A percentile compares a stretch with the other conserved stretches of the same genome.
Conservation (phyloP, 305 asterid genomes). For the Stenogyne calaminthoides region DNA sequence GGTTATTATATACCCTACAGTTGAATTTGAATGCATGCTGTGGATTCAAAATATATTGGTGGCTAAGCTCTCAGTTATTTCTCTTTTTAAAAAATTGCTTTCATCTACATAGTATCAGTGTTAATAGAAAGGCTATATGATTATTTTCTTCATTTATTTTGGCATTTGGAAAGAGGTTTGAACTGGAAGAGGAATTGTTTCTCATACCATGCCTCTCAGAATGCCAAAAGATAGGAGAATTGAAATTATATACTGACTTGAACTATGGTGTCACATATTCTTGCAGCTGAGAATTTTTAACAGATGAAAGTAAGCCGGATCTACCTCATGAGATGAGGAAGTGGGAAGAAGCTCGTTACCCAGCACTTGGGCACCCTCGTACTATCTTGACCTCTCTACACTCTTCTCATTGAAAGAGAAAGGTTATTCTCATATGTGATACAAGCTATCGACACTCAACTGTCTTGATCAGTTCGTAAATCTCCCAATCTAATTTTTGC, state of each 20-base stretch:
- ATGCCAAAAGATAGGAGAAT: constrained; percentile 80
- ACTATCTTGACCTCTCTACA: constrained; percentile 66
- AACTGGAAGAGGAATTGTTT: constrained; percentile 24
- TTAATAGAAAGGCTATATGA: not conserved
- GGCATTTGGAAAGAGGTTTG: constrained; percentile 29
- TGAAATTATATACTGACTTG: constrained; percentile 48
- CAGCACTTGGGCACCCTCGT: constrained; percentile 83
- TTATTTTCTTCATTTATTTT: constrained; percentile 6
- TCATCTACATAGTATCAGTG: not conserved
- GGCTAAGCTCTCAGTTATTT: not conserved
- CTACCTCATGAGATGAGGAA: constrained; percentile 43
- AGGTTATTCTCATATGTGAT: constrained; percentile 79
- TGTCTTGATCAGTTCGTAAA: constrained; percentile 72
- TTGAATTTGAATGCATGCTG: not conserved
- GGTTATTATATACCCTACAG: not conserved
- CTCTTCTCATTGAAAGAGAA: constrained; percentile 63
- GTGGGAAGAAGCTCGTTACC: constrained; percentile 82
- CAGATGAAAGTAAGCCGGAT: constrained; percentile 29
- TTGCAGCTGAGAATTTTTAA: constrained; percentile 45
- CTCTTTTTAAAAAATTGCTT: not conserved
- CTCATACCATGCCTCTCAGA: constrained; percentile 30
- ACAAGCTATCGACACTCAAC: constrained; percentile 84
- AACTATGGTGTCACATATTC: constrained; percentile 57
- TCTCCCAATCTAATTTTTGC: constrained; percentile 35
- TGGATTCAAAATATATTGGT: not conserved